Conservation (phyloP, 148 eudicot genomes). For the Diospyros kaki region DNA sequence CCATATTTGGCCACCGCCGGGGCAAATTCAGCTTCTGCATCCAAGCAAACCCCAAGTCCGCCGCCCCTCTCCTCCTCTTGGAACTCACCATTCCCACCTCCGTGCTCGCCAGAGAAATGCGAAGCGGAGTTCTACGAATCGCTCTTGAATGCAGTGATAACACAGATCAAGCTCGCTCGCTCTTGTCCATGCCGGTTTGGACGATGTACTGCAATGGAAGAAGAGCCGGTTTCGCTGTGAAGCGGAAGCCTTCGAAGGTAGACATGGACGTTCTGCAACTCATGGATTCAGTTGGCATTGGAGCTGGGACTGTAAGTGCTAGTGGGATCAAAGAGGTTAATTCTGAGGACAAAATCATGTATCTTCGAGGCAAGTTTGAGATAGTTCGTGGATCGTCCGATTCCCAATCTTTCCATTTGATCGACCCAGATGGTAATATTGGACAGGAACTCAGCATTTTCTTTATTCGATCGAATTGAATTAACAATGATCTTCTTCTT, state of each 20-base stretch:
- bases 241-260: slow-evolving; percentile 28
- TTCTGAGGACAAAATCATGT: slow-evolving; percentile 45
- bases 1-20: slow-evolving; percentile 44
- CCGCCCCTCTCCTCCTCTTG: slow-evolving; percentile 41
- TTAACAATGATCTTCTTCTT: not conserved
- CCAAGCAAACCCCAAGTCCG: slow-evolving; percentile 40
- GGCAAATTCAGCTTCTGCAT: slow-evolving; percentile 59
- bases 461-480: slow-evolving; percentile 40
- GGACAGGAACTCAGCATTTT: slow-evolving; percentile 62
- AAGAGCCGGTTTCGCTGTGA: slow-evolving; percentile 48
- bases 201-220: slow-evolving; percentile 60
- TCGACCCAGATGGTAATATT: slow-evolving; percentile 51
- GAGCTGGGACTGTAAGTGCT: slow-evolving; percentile 38
- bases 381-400: slow-evolving; percentile 38
- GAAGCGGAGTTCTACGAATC: slow-evolving; percentile 47
- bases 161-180: not conserved
- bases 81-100: slow-evolving; percentile 57
- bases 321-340: slow-evolving; percentile 20
- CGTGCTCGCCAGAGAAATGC: slow-evolving; percentile 56
- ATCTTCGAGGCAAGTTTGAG: slow-evolving; percentile 47
- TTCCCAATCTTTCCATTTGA: slow-evolving; percentile 50
- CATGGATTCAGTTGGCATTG: slow-evolving; percentile 38
- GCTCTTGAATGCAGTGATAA: slow-evolving; percentile 30
- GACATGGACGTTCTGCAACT: slow-evolving; percentile 40
- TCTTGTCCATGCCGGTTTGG: slow-evolving; percentile 48